These are phyloP conservation scores for Glycyrrhiza uralensis DNA, from an alignment of 306 rosid species.

Conservation along the genomic window DNA sequence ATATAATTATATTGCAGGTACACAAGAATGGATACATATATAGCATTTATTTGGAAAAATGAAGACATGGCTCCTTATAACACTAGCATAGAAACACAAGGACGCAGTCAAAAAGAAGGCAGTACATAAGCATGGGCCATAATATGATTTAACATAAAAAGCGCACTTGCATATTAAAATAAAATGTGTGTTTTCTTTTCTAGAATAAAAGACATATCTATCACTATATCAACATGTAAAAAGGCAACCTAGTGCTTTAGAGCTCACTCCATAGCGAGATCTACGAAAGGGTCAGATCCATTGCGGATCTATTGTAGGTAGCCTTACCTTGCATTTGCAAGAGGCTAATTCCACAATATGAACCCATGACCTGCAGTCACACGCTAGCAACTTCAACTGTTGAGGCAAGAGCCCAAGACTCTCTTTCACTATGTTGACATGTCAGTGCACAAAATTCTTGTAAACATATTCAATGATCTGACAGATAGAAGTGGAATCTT, in stretches of 20 bases:
- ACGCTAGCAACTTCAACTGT: too few relatives aligned
- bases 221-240: too few relatives aligned
- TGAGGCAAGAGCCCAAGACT: too few relatives aligned
- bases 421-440: conserved; percentile 2
- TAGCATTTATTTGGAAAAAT: background rate
- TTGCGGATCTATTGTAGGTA: too few relatives aligned
- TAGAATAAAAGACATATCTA: background rate
- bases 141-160: background rate
- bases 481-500: background rate
- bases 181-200: background rate
- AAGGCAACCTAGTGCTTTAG: too few relatives aligned
- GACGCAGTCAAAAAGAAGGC: background rate
- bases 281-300: too few relatives aligned
- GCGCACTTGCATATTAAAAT: background rate
- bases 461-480: background rate
- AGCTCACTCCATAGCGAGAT: too few relatives aligned
- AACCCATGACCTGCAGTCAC: too few relatives aligned
- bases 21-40: background rate
- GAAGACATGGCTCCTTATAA: background rate
- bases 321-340: too few relatives aligned
- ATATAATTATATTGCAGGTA: background rate
- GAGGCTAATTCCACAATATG: too few relatives aligned
- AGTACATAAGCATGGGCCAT: background rate
- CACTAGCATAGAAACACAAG: background rate
- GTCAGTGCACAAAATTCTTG: background rate